Percentiles rank a stretch among this genome's conserved stretches.
Conservation (phyloP, 768 basidiomycete species). For the Boletus vinaceobasis region DNA sequence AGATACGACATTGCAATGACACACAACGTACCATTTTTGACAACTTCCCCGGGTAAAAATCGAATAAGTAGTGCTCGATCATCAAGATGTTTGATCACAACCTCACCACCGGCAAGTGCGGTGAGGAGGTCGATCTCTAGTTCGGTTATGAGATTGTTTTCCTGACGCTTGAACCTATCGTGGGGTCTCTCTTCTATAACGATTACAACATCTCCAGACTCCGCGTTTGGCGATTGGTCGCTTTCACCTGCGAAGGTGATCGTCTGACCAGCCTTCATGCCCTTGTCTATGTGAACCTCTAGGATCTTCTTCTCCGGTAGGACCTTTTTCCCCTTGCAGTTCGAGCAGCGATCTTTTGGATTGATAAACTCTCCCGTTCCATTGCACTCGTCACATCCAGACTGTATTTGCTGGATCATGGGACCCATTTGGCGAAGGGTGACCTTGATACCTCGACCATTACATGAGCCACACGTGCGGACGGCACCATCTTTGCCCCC, state of each 20-base stretch:
- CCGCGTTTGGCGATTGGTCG: slow-evolving; percentile 84
- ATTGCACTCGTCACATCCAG: slow-evolving; percentile 87
- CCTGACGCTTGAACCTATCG: slow-evolving; percentile 82
- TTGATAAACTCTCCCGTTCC: slow-evolving; percentile 97
- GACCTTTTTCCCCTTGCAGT: slow-evolving; percentile 95
- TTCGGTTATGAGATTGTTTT: slow-evolving; percentile 81
- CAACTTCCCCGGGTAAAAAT: slow-evolving; percentile 83
- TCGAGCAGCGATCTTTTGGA: slow-evolving; percentile 84
- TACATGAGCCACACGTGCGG: slow-evolving; percentile 69
- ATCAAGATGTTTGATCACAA: slow-evolving; percentile 89
- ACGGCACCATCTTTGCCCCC: slow-evolving; percentile 98
- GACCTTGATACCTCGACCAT: slow-evolving; percentile 87
- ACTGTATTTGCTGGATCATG: slow-evolving; percentile 99
- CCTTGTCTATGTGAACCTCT: slow-evolving; percentile 98
- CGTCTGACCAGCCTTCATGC: slow-evolving; percentile 93
- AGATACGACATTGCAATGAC: neutral
- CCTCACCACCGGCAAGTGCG: slow-evolving; percentile 88
- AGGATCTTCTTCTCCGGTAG: slow-evolving; percentile 92
- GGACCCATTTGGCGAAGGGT: slow-evolving; percentile 97
- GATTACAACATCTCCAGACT: slow-evolving; percentile 93
- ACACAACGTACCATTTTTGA: slow-evolving; percentile 77
- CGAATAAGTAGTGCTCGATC: slow-evolving; percentile 84
- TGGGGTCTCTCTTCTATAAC: slow-evolving; percentile 92
- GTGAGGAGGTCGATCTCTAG: slow-evolving; percentile 92
- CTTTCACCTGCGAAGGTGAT: slow-evolving; percentile 88